These are phyloP conservation scores for Diaporthe citriasiana DNA, from an alignment of 2,329 filamentous ascomycete genomes.

Conservation along the genomic window DNA sequence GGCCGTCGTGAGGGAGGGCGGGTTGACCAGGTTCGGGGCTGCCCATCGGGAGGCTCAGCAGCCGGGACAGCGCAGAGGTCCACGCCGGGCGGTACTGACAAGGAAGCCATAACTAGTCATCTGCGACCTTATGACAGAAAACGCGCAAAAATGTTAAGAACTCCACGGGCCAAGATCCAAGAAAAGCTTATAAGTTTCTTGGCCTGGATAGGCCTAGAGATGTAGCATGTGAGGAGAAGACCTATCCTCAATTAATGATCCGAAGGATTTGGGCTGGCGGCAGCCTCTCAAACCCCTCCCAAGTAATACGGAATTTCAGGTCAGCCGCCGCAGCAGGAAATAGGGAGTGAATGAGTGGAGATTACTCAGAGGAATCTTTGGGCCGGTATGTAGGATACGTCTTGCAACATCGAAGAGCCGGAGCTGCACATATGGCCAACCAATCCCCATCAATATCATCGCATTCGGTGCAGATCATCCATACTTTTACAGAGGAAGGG, in stretches of 20 bases:
- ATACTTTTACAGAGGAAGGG: neutral
- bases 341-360: neutral
- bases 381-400: neutral
- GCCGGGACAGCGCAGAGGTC: neutral
- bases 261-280: neutral
- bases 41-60: neutral
- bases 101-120: neutral
- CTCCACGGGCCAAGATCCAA: neutral
- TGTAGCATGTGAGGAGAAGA: neutral
- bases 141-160: neutral
- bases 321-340: neutral
- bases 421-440: neutral
- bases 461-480: neutral
- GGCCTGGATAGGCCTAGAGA: neutral
- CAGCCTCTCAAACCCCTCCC: neutral
- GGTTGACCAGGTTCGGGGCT: constrained; percentile 1
- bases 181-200: no score
- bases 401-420: neutral
- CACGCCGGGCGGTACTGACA: neutral
- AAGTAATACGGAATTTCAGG: neutral
- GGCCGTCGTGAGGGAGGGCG: neutral
- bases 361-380: neutral
- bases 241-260: neutral
- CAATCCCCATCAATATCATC: neutral
- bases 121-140: rapidly evolving